Evolutionary conservation across 176 grass and related monocot genomes (phyloP).

Genomic region (Elymus sibiricus): DNA sequence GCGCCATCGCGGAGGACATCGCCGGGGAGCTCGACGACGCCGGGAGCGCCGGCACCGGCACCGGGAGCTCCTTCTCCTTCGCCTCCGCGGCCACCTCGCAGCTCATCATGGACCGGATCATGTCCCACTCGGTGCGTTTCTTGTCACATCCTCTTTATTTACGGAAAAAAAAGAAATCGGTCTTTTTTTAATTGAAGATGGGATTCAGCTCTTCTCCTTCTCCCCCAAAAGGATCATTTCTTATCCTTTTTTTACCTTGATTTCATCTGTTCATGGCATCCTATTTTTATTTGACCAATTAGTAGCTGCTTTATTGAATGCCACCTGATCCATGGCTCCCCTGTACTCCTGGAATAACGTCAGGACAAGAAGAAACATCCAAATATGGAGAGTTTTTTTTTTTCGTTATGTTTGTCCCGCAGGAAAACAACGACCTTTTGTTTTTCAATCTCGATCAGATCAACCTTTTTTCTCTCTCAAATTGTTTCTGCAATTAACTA

Average conservation of each 20-base stretch:
- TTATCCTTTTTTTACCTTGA: not conserved
- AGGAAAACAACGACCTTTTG: not conserved
- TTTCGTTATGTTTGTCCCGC: not conserved
- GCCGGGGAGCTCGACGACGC: constrained; percentile 56
- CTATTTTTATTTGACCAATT: not conserved
- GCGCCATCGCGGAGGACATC: constrained; percentile 48
- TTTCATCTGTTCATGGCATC: constrained; percentile 2
- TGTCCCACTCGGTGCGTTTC: constrained; percentile 75
- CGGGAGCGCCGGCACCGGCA: constrained; percentile 5
- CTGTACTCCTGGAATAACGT: constrained; percentile 19
- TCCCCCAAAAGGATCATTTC: not conserved
- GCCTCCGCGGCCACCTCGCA: constrained; percentile 85
- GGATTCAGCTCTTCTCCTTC: not conserved
- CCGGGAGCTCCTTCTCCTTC: constrained; percentile 88
- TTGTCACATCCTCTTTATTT: too few relatives aligned
- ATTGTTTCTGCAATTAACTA: not conserved
- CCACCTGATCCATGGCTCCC: constrained; percentile 15
- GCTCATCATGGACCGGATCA: constrained; percentile 87
- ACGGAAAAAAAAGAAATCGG: not conserved
- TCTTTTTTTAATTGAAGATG: constrained; percentile 8
- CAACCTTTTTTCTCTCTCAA: not conserved
- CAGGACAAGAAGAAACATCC: constrained; percentile 40
- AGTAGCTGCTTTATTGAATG: constrained; percentile 23
- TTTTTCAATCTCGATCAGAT: not conserved
- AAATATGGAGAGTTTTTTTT: not conserved